Base-by-base conservation (phyloP, 257 asterid species). In the Primulina huaijiensis region DNA sequence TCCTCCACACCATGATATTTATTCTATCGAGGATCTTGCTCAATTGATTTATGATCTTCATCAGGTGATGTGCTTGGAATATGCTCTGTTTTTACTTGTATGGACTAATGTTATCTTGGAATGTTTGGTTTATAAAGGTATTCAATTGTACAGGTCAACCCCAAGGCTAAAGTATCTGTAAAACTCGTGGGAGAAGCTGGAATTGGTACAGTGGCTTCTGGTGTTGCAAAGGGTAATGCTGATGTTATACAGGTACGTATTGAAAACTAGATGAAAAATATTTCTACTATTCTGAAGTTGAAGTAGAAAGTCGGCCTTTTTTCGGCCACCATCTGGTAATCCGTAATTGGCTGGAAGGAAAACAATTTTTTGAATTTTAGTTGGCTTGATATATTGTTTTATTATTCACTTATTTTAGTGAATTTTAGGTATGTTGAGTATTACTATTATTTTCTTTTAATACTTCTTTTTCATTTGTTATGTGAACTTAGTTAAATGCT, bases 141-240 rank as follows among this genome's bases (percentile, higher is more conserved):
- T 74, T 37, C 27, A 30, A 74, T 65, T 74, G 59, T 79, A 75
- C 85, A 94, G 99, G 95, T 94, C 80, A 94, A 94, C 76, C 99
- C 97, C 46, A 88, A 65, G 81, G 99, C 99, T 37, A 94, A 94
- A 79, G 99, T 94, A 68, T 94, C 97, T 43, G 96, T 94, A 46
- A 94, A 94, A 85, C 97, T 94, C 21, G 99, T 91, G 34, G 97
- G 96, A 30, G 97, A 94, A 91, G 97, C 99, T 79, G 99, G 99
- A 70, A 94, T 94, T 74, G 99, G 99, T 70, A 94, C 99, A 20
- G 99, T 94, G 83, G 99, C 99, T 71, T 94, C 99, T 68, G 99
- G 99, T 71, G 99, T 94, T 73, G 97, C 99, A 19, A 94, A 94
- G 97, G 99, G 96, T 74, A 94, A 94, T 83, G 99, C 99, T 75